phyloP scores from a whole-genome alignment of 768 basidiomycete genomes.

The Mrakia frigida region DNA sequence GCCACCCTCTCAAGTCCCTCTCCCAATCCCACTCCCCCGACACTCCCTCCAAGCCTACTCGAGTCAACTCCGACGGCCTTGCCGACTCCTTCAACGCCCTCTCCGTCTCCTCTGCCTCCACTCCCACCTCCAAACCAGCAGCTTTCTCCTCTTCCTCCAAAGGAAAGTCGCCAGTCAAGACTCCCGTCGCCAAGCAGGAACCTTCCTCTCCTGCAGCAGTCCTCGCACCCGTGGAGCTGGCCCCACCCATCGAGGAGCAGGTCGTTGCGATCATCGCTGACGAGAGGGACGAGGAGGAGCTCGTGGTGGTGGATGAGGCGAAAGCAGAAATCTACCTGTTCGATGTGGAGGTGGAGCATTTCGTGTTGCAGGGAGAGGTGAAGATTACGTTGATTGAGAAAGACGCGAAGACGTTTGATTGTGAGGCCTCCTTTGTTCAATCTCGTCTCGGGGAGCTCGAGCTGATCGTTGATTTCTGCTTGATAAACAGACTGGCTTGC shows the following conservation, averaged over 20 bases:
- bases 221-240: neutral
- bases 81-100: constrained; percentile 1
- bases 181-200: constrained; percentile 5
- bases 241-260: constrained; percentile 17
- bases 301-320: constrained; percentile 39
- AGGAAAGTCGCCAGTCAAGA: constrained; percentile 35
- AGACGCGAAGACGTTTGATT: constrained; percentile 39
- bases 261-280: constrained; percentile 24
- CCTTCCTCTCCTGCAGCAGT: constrained; percentile 23
- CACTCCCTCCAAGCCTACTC: neutral
- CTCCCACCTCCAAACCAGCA: constrained; percentile 5
- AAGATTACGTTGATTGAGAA: constrained; percentile 43
- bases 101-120: neutral
- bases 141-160: constrained; percentile 1
- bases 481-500: constrained; percentile 27
- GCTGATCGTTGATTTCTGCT: neutral
- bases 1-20: neutral
- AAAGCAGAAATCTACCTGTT: constrained; percentile 47
- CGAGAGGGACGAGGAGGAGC: constrained; percentile 36
- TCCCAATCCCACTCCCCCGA: constrained; percentile 8
- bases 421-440: constrained; percentile 33
- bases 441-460: no score
- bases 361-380: constrained; percentile 46
- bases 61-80: neutral
- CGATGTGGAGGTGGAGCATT: constrained; percentile 47